phyloP scores from a whole-genome alignment of 495 filamentous ascomycete species.

The Penicillium desertorum region DNA sequence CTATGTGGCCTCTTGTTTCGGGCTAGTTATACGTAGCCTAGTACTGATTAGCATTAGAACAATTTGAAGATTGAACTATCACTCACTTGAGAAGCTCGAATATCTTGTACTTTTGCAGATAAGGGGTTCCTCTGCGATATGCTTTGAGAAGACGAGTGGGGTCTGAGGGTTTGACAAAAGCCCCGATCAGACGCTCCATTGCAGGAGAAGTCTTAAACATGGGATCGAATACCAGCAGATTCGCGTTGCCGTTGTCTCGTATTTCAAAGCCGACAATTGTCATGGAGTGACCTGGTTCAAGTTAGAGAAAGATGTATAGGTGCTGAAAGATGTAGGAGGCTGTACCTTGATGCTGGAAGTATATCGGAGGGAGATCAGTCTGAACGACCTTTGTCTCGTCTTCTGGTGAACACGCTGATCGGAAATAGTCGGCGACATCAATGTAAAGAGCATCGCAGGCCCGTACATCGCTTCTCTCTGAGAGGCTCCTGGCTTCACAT shows the following conservation, averaged over 20 bases:
- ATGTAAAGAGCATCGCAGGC: slow-evolving; percentile 61
- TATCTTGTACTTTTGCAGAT: slow-evolving; percentile 66
- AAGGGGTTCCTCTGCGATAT: slow-evolving; percentile 66
- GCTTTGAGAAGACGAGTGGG: slow-evolving; percentile 61
- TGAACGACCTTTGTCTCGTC: slow-evolving; percentile 53
- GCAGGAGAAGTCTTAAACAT: slow-evolving; percentile 70
- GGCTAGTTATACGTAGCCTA: slow-evolving; percentile 9
- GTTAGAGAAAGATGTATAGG: not conserved
- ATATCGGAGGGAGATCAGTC: slow-evolving; percentile 78
- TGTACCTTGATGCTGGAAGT: slow-evolving; percentile 80
- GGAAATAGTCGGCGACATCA: slow-evolving; percentile 74
- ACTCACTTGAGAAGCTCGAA: slow-evolving; percentile 79
- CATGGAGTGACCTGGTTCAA: slow-evolving; percentile 72
- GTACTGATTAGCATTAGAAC: slow-evolving; percentile 2
- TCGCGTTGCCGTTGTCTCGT: slow-evolving; percentile 59
- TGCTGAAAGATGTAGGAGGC: not conserved
- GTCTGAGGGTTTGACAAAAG: slow-evolving; percentile 40
- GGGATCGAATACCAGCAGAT: slow-evolving; percentile 87
- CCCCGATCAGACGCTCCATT: slow-evolving; percentile 57
- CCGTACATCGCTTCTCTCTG: slow-evolving; percentile 34
- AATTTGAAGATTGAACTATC: not conserved
- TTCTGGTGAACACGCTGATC: slow-evolving; percentile 41
- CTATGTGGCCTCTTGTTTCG: not conserved
- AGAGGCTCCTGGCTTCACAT: slow-evolving; percentile 54
- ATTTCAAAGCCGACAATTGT: slow-evolving; percentile 87